Conservation (phyloP, 1,284 basidiomycete genomes). For the Takashimella tepidaria region DNA sequence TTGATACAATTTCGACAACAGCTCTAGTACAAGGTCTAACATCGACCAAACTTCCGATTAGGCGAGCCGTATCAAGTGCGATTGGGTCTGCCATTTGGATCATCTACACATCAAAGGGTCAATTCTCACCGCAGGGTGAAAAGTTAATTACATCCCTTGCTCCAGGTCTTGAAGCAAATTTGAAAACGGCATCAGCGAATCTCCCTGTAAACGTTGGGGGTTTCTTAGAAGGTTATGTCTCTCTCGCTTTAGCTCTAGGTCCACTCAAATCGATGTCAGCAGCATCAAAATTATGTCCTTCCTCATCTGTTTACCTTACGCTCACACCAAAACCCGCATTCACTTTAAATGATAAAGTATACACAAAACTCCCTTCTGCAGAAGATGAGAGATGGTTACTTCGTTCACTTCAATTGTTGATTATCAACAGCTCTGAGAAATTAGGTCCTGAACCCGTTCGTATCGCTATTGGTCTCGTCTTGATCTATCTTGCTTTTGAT, state of each 20-base stretch:
- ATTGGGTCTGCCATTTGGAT: conserved; percentile 55
- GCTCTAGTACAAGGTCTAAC: conserved; percentile 66
- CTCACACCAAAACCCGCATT: conserved; percentile 68
- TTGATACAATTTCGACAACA: conserved; percentile 52
- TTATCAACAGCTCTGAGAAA: conserved; percentile 55
- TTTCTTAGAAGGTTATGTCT: conserved; percentile 76
- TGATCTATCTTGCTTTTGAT: conserved; percentile 64
- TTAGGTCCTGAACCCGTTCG: conserved; percentile 57
- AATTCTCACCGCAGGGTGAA: conserved; percentile 43
- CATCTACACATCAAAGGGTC: conserved; percentile 41
- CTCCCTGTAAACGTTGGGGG: conserved; percentile 60
- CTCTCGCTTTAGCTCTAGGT: conserved; percentile 63
- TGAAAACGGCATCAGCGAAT: conserved; percentile 55
- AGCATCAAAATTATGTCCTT: conserved; percentile 30
- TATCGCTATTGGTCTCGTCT: conserved; percentile 58
- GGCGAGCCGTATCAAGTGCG: conserved; percentile 54
- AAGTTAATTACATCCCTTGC: conserved; percentile 55
- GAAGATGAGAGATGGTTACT: conserved; percentile 75
- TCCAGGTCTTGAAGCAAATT: conserved; percentile 60
- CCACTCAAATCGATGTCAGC: conserved; percentile 47
- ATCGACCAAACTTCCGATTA: conserved; percentile 55
- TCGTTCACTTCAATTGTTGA: conserved; percentile 57
- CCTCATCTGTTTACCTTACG: conserved; percentile 43
- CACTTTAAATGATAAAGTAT: conserved; percentile 78
- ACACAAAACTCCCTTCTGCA: conserved; percentile 60